These are phyloP conservation scores for Botrytis tulipae DNA, from an alignment of 2,329 filamentous ascomycete genomes.

Conservation along the genomic window DNA sequence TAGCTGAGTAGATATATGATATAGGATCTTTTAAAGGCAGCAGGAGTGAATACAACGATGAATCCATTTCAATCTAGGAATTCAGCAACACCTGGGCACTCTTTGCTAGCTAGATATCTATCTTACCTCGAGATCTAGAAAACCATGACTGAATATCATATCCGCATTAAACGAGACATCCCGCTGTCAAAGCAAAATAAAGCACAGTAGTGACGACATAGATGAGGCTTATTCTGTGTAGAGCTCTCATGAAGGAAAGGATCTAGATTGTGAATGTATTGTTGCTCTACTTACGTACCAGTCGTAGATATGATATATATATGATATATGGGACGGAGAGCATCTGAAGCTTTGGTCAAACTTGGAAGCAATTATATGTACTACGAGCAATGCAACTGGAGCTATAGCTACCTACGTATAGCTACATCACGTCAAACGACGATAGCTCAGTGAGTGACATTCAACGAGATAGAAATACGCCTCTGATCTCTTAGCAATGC, in stretches of 20 bases:
- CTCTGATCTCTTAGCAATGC: not conserved
- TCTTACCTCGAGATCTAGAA: not conserved
- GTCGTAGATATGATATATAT: not conserved
- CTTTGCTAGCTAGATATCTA: not conserved
- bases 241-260: not conserved
- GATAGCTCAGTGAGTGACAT: not conserved
- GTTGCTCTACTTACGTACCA: not conserved
- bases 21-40: not conserved
- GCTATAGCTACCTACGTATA: too few species aligned
- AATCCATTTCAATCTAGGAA: not conserved
- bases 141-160: not conserved
- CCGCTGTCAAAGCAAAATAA: conserved; percentile 1
- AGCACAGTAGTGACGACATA: not conserved
- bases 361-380: not conserved
- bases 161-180: not conserved
- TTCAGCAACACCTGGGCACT: not conserved
- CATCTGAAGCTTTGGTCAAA: too few species aligned
- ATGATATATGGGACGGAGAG: not conserved
- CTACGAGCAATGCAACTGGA: not conserved
- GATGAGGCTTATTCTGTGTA: not conserved
- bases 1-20: not conserved
- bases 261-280: not conserved
- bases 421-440: too few species aligned
- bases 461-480: not conserved
- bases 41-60: not conserved